Percentiles rank a stretch among this genome's conserved stretches.
Evolutionary conservation across 805 yeast species (phyloP).

Genomic region (Candida silvatica): DNA sequence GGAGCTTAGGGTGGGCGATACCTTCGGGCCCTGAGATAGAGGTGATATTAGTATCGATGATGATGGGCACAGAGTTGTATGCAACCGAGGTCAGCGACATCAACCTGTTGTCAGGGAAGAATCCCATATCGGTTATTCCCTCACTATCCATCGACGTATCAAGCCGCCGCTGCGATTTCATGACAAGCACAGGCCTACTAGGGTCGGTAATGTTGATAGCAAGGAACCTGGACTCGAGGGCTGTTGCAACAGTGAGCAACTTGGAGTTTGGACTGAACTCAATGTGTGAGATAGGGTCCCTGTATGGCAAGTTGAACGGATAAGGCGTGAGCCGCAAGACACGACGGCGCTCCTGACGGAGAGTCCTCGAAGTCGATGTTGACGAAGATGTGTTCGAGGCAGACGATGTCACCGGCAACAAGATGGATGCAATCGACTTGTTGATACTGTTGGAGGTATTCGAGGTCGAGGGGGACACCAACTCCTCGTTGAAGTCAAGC

Average conservation of each 20-base stretch:
- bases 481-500: conserved; percentile 10
- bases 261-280: conserved; percentile 66
- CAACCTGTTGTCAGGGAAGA: conserved; percentile 57
- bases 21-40: conserved; percentile 28
- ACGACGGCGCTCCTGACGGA: background rate
- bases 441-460: background rate
- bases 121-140: conserved; percentile 76
- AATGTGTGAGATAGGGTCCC: conserved; percentile 74
- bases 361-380: conserved; percentile 2
- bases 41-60: conserved; percentile 56
- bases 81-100: conserved; percentile 52
- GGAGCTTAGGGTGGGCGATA: conserved; percentile 50
- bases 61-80: conserved; percentile 56
- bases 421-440: background rate
- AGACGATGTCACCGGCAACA: conserved; percentile 2
- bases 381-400: background rate
- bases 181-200: conserved; percentile 53
- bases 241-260: conserved; percentile 68
- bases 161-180: conserved; percentile 57
- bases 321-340: conserved; percentile 14
- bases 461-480: background rate
- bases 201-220: conserved; percentile 61
- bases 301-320: conserved; percentile 65
- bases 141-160: conserved; percentile 72
- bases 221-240: conserved; percentile 70